Base-by-base conservation (phyloP, 148 eudicot species). In the Vaccinium darrowii region DNA sequence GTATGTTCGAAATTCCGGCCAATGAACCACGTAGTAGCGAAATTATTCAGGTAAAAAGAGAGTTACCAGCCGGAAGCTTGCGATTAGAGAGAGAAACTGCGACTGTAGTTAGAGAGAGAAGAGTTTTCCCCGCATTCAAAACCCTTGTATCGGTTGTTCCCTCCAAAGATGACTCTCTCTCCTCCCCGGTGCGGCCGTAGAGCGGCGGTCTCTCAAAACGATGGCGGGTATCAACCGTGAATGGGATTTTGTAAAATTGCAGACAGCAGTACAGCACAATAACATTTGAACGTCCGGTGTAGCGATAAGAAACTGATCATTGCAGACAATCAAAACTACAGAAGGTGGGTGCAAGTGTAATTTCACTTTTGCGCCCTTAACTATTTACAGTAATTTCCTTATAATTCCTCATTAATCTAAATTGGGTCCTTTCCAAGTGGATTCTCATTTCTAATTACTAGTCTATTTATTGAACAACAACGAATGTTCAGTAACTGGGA, bases 1-100 rank as follows among this genome's bases (percentile, higher is more conserved):
- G 49, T 72, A 72, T 7, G 49, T 36, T 33, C 50, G 21, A 30
- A 30, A 33, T 36, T 33, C 49, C 1, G 43, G 76, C 19, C 47
- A 72, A 33, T 72, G 21, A 72, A 72, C 14, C 19, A 33, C 21
- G 1, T 49, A 36, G 21, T 33, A 72, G 11, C 19, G 49, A 67
- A 72, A 15, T 72, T 72, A 72, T 72, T 72, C 49, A 15, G 76
- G 76, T 72, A 18, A 9, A 43, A 43, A 49, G 54, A 49, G 56
- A 76, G 79, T 47, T 47, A 76, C 79, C 79, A 10, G 56, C 56
- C 27, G 19, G 30, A 76, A 76, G 79, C 21, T 49, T 76, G 27
- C 54, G 79, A 76, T 7, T 67, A 67, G 78, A 43, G 78, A 74
- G 52, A 49, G 27, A 18, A 16, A 16, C 9, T 18, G 4, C 21